Conservation (phyloP, 106 monocot genomes). For the Apostasia ramifera region DNA sequence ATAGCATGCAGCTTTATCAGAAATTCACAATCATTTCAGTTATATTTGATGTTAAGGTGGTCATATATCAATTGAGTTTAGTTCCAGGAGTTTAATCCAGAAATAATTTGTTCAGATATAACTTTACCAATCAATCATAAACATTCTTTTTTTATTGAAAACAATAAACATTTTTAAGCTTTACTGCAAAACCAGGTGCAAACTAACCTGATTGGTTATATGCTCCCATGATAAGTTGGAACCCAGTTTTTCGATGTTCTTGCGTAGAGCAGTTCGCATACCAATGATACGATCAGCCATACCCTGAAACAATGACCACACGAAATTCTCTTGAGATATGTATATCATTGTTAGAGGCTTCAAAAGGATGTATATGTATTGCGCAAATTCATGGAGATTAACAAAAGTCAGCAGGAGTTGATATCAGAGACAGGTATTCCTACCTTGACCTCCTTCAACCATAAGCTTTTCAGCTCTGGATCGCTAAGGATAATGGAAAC, state of each 20-base stretch:
- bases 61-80: too few relatives aligned
- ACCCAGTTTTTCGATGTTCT: constrained; percentile 84
- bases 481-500: constrained; percentile 84
- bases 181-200: neutral
- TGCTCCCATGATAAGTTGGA: constrained; percentile 95
- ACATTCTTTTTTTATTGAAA: too few relatives aligned
- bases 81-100: too few relatives aligned
- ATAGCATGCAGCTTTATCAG: too few relatives aligned
- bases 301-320: constrained; percentile 34
- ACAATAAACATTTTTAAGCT: too few relatives aligned
- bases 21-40: too few relatives aligned
- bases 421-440: neutral
- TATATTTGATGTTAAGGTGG: too few relatives aligned
- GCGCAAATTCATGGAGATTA: neutral
- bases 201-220: constrained; percentile 84
- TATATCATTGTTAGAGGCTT: too few relatives aligned
- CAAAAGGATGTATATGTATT: neutral
- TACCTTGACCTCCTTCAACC: constrained; percentile 97
- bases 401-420: neutral
- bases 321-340: neutral
- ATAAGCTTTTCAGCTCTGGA: constrained; percentile 72
- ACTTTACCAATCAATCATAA: too few relatives aligned
- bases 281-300: constrained; percentile 99
- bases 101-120: too few relatives aligned
- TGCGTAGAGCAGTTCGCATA: constrained; percentile 70